Conservation (phyloP, 2,329 filamentous ascomycete species). For the Stenocarpella maydis region DNA sequence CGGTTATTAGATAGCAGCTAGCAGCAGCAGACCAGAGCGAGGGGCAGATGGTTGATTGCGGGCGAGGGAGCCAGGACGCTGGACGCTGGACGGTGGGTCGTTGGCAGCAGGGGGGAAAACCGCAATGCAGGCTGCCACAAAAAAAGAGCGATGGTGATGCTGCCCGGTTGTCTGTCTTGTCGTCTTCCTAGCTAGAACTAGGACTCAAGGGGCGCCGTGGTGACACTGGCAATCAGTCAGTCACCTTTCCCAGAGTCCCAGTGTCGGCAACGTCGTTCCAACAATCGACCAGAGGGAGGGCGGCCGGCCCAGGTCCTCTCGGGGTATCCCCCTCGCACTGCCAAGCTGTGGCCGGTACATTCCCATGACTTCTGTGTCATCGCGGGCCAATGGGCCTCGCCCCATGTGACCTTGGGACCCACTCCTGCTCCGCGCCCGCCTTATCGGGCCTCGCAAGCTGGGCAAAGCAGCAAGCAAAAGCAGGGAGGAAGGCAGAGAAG, state of each 20-base stretch:
- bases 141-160: constrained; percentile 31
- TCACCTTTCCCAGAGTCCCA: constrained; percentile 22
- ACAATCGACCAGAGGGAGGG: constrained; percentile 31
- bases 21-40: constrained; percentile 13
- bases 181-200: constrained; percentile 21
- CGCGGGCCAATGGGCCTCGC: constrained; percentile 23
- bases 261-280: constrained; percentile 26
- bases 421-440: constrained; percentile 14
- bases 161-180: constrained; percentile 29
- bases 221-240: constrained; percentile 30
- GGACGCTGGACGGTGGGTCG: background rate
- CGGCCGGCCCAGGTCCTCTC: constrained; percentile 34
- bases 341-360: constrained; percentile 37
- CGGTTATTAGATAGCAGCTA: constrained; percentile 1
- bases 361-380: constrained; percentile 26
- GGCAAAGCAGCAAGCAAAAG: too few species aligned
- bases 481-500: background rate
- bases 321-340: constrained; percentile 35
- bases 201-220: constrained; percentile 27
- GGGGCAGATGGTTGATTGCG: constrained; percentile 14
- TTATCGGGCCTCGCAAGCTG: constrained; percentile 11
- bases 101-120: constrained; percentile 22
- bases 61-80: constrained; percentile 9
- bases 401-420: constrained; percentile 24
- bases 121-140: constrained; percentile 25